A percentile compares a stretch with the other conserved stretches of the same genome.
Evolutionary conservation across 352 stramenopile species (phyloP).

Genomic region (Pythium coloratum): DNA sequence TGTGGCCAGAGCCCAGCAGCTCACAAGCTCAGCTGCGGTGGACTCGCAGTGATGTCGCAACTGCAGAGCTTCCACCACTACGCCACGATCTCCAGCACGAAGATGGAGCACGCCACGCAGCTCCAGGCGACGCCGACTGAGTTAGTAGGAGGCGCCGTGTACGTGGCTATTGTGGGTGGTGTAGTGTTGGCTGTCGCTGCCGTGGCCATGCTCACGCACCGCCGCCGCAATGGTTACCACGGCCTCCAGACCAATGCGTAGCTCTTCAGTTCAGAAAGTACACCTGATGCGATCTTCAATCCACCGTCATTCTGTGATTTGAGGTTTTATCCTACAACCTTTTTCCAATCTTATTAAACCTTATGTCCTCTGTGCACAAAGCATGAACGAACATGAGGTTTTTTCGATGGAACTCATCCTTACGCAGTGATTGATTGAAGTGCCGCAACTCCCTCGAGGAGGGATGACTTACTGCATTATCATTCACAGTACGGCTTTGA

Average conservation of each 20-base stretch:
- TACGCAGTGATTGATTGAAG: conserved; percentile 1
- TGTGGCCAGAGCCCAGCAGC: conserved; percentile 1
- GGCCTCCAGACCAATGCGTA: neutral
- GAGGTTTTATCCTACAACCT: neutral
- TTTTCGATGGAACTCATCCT: neutral
- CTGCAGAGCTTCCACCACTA: conserved; percentile 17
- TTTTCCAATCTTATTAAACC: neutral
- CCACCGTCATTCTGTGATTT: conserved; percentile 6
- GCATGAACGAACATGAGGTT: neutral
- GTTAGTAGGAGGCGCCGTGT: neutral
- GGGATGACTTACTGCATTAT: conserved; percentile 7
- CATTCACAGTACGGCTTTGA: neutral
- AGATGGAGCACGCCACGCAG: neutral
- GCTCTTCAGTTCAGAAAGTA: neutral
- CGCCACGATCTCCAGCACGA: neutral
- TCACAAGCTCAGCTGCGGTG: conserved; percentile 2
- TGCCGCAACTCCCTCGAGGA: neutral
- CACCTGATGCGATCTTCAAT: neutral
- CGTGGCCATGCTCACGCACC: conserved; percentile 1
- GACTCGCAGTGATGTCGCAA: conserved; percentile 14
- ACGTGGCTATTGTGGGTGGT: neutral
- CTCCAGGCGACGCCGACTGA: neutral
- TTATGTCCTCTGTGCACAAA: neutral
- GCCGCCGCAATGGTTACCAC: conserved; percentile 19
- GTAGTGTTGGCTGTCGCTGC: neutral